A percentile compares a stretch with the other conserved stretches of the same genome.
Conservation (phyloP, 805 yeast species). For the Lipomyces chichibuensis region DNA sequence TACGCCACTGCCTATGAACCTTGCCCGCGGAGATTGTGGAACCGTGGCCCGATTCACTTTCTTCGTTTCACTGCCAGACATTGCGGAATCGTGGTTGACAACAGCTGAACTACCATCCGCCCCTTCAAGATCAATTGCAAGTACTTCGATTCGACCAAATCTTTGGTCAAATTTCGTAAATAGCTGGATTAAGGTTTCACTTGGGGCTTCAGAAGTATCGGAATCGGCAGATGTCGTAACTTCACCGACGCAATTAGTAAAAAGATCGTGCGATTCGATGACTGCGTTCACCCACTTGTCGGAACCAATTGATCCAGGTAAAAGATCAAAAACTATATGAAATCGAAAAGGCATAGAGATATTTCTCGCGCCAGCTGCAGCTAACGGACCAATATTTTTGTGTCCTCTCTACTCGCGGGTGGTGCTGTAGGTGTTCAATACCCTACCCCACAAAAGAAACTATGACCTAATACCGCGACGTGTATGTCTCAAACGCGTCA, state of each 20-base stretch:
- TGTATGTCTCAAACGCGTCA: not conserved
- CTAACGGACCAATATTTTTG: not conserved
- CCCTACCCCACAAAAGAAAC: not conserved
- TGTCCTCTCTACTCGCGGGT: too few relatives aligned
- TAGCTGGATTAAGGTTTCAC: not conserved
- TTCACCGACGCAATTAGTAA: not conserved
- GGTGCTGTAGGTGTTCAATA: too few relatives aligned
- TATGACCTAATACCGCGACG: not conserved
- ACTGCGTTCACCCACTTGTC: conserved; percentile 19
- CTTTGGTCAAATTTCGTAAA: conserved; percentile 32
- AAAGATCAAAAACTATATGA: conserved; percentile 25
- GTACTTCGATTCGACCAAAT: conserved; percentile 30
- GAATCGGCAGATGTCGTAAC: not conserved
- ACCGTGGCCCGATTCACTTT: conserved; percentile 5
- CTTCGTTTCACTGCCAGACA: not conserved
- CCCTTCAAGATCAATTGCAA: conserved; percentile 32
- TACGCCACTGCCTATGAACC: conserved; percentile 71
- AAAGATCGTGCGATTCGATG: conserved; percentile 14
- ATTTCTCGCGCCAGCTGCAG: not conserved
- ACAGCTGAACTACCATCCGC: conserved; percentile 31
- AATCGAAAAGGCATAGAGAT: conserved; percentile 23
- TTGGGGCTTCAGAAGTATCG: not conserved
- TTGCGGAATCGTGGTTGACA: conserved; percentile 29
- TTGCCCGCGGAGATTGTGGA: conserved; percentile 54
- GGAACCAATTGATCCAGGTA: conserved; percentile 2